Evolutionary conservation across 2,329 filamentous ascomycete species (phyloP).

Genomic region (Trichoderma brevicompactum): DNA sequence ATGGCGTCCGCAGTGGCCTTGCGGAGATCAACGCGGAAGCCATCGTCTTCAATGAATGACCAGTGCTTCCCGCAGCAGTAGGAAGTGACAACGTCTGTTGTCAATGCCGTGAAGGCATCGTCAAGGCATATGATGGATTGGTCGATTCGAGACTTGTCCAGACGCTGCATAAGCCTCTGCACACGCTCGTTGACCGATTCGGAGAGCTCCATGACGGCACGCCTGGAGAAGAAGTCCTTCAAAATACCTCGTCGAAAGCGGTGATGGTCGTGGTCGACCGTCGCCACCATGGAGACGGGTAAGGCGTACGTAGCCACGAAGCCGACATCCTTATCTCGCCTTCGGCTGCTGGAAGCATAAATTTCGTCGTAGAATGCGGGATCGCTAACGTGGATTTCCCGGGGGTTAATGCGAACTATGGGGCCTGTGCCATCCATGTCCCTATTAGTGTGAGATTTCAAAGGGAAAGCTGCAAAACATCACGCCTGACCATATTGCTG

Average conservation of each 20-base stretch:
- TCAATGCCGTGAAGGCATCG: slow-evolving; percentile 31
- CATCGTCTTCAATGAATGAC: slow-evolving; percentile 29
- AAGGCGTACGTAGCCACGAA: slow-evolving; percentile 25
- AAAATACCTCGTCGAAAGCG: slow-evolving; percentile 29
- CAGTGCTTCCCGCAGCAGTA: slow-evolving; percentile 32
- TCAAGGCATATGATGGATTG: slow-evolving; percentile 29
- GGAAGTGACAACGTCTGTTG: slow-evolving; percentile 32
- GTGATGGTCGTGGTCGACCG: slow-evolving; percentile 30
- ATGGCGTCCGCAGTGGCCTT: slow-evolving; percentile 24
- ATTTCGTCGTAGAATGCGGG: slow-evolving; percentile 36
- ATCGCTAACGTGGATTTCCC: slow-evolving; percentile 41
- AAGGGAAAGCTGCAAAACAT: no score
- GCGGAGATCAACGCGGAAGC: slow-evolving; percentile 25
- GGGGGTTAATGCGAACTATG: slow-evolving; percentile 42
- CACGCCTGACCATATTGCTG: slow-evolving; percentile 36
- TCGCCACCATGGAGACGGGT: slow-evolving; percentile 25
- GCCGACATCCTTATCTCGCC: slow-evolving; percentile 24
- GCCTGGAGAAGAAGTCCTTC: slow-evolving; percentile 37
- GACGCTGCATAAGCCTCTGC: slow-evolving; percentile 22
- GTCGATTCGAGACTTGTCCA: slow-evolving; percentile 8
- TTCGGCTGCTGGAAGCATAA: slow-evolving; percentile 32
- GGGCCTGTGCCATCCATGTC: slow-evolving; percentile 33
- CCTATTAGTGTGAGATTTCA: neutral
- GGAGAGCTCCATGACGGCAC: slow-evolving; percentile 30
- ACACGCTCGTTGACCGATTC: slow-evolving; percentile 32